Conservation (phyloP, 768 basidiomycete genomes). For the Mycena olivaceomarginata region DNA sequence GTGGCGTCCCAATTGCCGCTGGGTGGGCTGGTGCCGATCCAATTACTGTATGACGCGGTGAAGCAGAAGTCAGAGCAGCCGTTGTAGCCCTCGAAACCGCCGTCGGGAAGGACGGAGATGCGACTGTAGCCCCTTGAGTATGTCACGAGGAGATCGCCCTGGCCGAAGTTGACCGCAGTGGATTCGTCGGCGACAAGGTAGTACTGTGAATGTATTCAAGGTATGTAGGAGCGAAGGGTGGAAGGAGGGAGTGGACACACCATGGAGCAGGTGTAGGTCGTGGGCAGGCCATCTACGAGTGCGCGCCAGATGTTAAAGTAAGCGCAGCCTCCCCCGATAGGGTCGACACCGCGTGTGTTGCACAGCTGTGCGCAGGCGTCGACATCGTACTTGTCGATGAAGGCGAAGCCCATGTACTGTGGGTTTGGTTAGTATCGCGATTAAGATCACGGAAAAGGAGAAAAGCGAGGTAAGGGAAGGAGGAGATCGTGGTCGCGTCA, state of each 20-base stretch:
- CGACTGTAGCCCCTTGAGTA: conserved; percentile 68
- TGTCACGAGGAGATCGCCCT: conserved; percentile 65
- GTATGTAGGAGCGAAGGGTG: neutral
- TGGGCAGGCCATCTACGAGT: conserved; percentile 63
- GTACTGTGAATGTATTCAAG: conserved; percentile 48
- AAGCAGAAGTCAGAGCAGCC: conserved; percentile 64
- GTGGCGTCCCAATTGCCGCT: conserved; percentile 64
- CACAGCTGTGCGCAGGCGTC: conserved; percentile 66
- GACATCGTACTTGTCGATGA: conserved; percentile 69
- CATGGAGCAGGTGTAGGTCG: conserved; percentile 69
- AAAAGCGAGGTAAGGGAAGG: neutral
- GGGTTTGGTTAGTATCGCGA: conserved; percentile 30
- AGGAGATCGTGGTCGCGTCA: neutral
- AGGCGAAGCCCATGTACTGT: conserved; percentile 71
- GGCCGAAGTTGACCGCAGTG: conserved; percentile 66
- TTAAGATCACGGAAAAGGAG: neutral
- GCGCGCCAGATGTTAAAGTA: conserved; percentile 74
- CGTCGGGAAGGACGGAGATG: conserved; percentile 58
- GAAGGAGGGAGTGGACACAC: conserved; percentile 49
- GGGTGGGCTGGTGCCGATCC: conserved; percentile 60
- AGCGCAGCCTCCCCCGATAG: conserved; percentile 39
- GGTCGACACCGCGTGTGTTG: conserved; percentile 63
- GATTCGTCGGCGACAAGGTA: conserved; percentile 63
- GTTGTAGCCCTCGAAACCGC: conserved; percentile 64
- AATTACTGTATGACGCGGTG: conserved; percentile 56